Base-by-base conservation (phyloP, 140 eudicot genomes). In the Cichorium intybus region DNA sequence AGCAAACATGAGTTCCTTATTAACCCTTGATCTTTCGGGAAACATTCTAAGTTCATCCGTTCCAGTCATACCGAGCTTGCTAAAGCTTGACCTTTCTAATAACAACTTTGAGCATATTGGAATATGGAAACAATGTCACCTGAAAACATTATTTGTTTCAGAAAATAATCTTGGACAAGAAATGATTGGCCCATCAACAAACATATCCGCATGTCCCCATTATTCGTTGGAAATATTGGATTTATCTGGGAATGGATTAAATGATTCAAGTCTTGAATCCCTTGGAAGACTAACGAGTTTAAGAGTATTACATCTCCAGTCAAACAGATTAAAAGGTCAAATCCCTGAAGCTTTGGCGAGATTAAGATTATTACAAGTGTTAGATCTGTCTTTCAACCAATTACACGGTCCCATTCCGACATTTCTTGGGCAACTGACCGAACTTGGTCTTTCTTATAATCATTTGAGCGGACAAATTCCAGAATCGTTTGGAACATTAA, bases 11-110 rank as follows among this genome's bases (percentile, higher is more conserved):
- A 70, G 69, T 10, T 33, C 31, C 8, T 33, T 70, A 3, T 16
- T 4, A n/a, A 28, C 56, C 20, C 76, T 70, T 33, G 62, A 71
- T 22, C 62, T 71, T 49, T 60, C 69, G 10, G 45, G 14, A 5
- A 70, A 70, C 54, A 0, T 0, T 22, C 47, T 70, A 5, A 60
- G 34, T 70, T 35, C 69, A 23, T 21, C 39, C 6, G 8, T 47
- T 48, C 61, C 69, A 5, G 10, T 34, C 11, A 56, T 60, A 29
- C 26, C 54, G 18, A 31, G 60, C 29, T 59, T 58, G 33, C 10
- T 47, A 1, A 21, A 22, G 8, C 76, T 60, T 14, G 51, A 60
- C 43, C 45, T 71, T 15, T 51, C 43, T 0, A 0, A 15, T 10
- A 60, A 50, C 20, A 28, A 9, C 5, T 18, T 65, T 31, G 60